A percentile compares a stretch with the other conserved stretches of the same genome.
phyloP scores from a whole-genome alignment of 441 rosid species.

The Gossypium aridum region DNA sequence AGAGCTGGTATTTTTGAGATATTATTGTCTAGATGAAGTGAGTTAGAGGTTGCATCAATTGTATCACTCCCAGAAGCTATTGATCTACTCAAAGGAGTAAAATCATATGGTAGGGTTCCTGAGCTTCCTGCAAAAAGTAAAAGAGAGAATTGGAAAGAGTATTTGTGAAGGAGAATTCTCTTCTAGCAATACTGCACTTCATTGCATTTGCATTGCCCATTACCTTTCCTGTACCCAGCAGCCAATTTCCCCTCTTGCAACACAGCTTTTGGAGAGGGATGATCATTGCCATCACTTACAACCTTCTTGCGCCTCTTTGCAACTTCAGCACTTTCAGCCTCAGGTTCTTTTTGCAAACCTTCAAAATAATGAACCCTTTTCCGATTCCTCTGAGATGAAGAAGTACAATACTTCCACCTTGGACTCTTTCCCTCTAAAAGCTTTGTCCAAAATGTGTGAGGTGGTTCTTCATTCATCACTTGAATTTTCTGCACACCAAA shows the following conservation, averaged over 20 bases:
- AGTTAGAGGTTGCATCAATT: conserved; percentile 9
- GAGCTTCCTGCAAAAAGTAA: conserved; percentile 30
- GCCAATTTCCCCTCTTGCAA: conserved; percentile 17
- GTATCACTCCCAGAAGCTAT: conserved; percentile 13
- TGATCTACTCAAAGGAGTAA: conserved; percentile 20
- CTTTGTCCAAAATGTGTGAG: conserved; percentile 69
- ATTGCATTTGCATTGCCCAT: background rate
- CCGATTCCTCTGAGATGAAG: conserved; percentile 52
- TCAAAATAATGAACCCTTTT: conserved; percentile 49
- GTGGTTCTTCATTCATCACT: conserved; percentile 39
- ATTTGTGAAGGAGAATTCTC: background rate
- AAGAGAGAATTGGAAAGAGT: background rate
- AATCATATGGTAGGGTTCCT: conserved; percentile 17
- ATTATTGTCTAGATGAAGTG: conserved; percentile 22
- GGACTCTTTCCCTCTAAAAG: conserved; percentile 56
- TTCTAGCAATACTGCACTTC: background rate
- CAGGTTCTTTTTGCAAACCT: conserved; percentile 18
- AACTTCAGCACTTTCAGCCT: conserved; percentile 27
- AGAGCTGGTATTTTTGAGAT: conserved; percentile 27
- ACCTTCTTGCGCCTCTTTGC: conserved; percentile 58
- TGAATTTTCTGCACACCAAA: conserved; percentile 56
- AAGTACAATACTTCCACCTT: conserved; percentile 56
- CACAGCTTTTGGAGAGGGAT: conserved; percentile 20
- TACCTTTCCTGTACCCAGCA: conserved; percentile 42
- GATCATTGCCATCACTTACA: conserved; percentile 25